Conservation (phyloP, 2,329 filamentous ascomycete genomes). For the Neonectria faginata region DNA sequence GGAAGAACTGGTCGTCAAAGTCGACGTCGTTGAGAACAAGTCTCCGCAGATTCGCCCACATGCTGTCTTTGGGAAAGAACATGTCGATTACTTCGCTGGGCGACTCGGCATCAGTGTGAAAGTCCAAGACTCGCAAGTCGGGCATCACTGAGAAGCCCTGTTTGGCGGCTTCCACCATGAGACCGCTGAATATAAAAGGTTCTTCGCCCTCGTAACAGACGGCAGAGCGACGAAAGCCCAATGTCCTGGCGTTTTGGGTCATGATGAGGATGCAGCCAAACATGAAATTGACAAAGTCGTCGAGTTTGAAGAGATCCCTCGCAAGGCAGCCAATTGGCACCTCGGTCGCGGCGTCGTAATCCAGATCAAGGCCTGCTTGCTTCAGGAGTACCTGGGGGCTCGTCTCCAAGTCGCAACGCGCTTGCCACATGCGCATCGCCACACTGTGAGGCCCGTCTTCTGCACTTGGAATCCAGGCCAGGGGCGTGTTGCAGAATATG, state of each 20-base stretch:
- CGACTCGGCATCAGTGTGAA: neutral
- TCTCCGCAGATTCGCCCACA: constrained; percentile 4
- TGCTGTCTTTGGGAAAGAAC: neutral
- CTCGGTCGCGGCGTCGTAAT: neutral
- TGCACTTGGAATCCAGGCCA: neutral
- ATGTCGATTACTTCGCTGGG: neutral
- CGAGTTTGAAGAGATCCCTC: neutral
- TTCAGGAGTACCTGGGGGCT: neutral
- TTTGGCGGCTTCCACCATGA: constrained; percentile 1
- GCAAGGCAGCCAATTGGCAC: neutral
- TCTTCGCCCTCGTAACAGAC: neutral
- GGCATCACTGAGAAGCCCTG: constrained; percentile 2
- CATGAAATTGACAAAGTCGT: constrained; percentile 14
- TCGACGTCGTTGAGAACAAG: constrained; percentile 13
- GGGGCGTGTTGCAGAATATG: neutral
- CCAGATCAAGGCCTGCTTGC: constrained; percentile 8
- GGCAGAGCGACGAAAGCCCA: constrained; percentile 8
- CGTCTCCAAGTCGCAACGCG: neutral
- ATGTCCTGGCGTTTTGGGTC: neutral
- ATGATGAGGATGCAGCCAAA: constrained; percentile 18
- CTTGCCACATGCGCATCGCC: constrained; percentile 3
- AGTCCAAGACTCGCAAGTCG: neutral
- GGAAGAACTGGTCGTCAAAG: constrained; percentile 17
- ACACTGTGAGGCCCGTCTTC: neutral
- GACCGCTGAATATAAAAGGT: neutral